Evolutionary conservation across 208 protist genomes (phyloP), one percentile per base, ranked within the genome.

Genomic region (Wallacemonas sp.): DNA sequence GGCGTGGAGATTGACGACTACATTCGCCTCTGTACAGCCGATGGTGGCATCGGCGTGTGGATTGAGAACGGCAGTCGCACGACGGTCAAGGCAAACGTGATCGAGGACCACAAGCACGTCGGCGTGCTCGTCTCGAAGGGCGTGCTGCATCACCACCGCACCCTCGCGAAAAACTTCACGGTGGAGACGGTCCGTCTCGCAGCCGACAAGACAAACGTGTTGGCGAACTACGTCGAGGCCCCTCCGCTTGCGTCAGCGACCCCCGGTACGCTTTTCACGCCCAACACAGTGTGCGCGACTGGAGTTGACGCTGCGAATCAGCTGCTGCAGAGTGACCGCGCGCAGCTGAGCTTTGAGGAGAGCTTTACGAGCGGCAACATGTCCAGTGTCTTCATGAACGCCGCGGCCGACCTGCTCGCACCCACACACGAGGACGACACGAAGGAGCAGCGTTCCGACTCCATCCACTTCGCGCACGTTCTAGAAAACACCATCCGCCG

Each of bases 31-130:
- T 88, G 79, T 72, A 75, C 72, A 0, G 73, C 83, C 0, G 83
- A 96, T 61, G 90, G 90, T 26, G 90, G 90, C 19, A 68, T 96
- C 9, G 90, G 90, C 6, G 85, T 80, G 19, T 96, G 87, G 87
- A 49, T 93, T 8, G 81, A 85, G 52, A 65, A 76, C 8, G 87
- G 81, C 36, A 90, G 81, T 41, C 78, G 78, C 61, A 81, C 81
- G 1, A 79, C 78, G 11, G 33, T 96, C 5, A 47, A 43, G 2
- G 72, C 63, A 16, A 92, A 81, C 70, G 33, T 65, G 33, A 82
- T 96, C 14, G 68, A 77, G 46, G 58, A 61, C 1, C 73, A 96
- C 64, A 55, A 44, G 17, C 81, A 92, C 61, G 36, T 76, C n/a
- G 90, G 90, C 23, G 77, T 96, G 16, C 70, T 84, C 26, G 65